phyloP scores from a whole-genome alignment of 2,329 filamentous ascomycete genomes.

The Sporothrix pallida region DNA sequence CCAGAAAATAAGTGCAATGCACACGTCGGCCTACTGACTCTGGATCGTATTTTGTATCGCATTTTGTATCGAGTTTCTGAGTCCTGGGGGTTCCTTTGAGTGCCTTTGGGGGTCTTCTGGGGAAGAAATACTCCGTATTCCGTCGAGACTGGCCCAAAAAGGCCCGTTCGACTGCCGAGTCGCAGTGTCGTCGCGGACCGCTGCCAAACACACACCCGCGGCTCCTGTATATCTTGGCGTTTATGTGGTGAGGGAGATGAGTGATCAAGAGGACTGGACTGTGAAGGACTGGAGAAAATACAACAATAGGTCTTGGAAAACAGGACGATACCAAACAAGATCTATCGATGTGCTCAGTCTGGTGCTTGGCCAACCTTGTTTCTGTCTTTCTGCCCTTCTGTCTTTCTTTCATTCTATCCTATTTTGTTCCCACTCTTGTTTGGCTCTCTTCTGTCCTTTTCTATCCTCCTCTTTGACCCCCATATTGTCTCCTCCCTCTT shows the following conservation, averaged over 20 bases:
- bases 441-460: too few species aligned
- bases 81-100: too few species aligned
- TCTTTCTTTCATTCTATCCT: not conserved
- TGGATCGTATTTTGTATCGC: slow-evolving; percentile 15
- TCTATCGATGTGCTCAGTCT: not conserved
- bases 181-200: slow-evolving; percentile 36
- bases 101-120: too few species aligned
- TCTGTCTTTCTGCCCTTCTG: not conserved
- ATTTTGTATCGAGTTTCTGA: not conserved
- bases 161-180: slow-evolving; percentile 32
- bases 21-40: slow-evolving; percentile 14
- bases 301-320: not conserved
- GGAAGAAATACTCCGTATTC: not conserved
- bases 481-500: too few species aligned
- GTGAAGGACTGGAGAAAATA: not conserved
- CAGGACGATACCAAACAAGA: slow-evolving; percentile 11
- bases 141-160: slow-evolving; percentile 17
- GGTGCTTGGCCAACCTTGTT: slow-evolving; percentile 13
- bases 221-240: slow-evolving; percentile 34
- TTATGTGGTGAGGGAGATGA: not conserved
- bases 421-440: too few species aligned
- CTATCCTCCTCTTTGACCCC: too few species aligned
- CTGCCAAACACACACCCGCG: slow-evolving; percentile 29
- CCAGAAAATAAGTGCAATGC: not conserved
- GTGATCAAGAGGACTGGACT: not conserved